Base-by-base conservation (phyloP, 2,329 filamentous ascomycete species). In the Cryphonectria radicalis region DNA sequence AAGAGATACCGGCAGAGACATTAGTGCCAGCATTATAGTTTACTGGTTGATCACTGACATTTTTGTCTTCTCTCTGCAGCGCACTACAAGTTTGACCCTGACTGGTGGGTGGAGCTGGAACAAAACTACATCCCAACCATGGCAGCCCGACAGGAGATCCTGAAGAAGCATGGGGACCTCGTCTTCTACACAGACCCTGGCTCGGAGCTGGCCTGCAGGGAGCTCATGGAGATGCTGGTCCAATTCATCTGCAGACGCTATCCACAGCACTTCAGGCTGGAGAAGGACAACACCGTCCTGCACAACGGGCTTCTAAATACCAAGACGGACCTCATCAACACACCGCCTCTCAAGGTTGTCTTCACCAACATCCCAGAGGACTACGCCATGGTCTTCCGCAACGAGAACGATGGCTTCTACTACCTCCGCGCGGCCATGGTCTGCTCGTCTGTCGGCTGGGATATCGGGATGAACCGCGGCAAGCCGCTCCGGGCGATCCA, bases 61-160 rank as follows among this genome's bases (percentile, higher is more conserved):
- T 19, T 55, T 28, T 1, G 10, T 11, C 13, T 28, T 6, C 53
- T 60, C 19, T 17, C 37, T 3, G 72, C n/a, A 96, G 93, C 93
- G 1, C 83, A 95, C 11, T 90, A 88, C 60, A 97, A 93, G 75
- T 82, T 96, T 79, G 92, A 97, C 73, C 83, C 90, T 0, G 91
- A 97, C 78, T 97, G 91, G 88, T 97, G 94, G 94, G 84, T 97
- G n/a, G 94, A 97, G 80, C 85, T 97, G 1, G 93, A 96, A 75
- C 90, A 84, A 66, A 92, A 88, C 3, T 97, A 97, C 78, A 82
- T 81, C 63, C 76, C 85, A 1, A 88, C 91, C 32, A 90, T 97
- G 74, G 84, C 85, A 6, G 89, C 95, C 77, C 91, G 94, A 25
- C 87, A 90, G 76, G 82, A 81, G 0, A 85, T 97, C 0, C 92